Conservation (phyloP, 2,329 filamentous ascomycete genomes). For the Hypoxylon sp. region DNA sequence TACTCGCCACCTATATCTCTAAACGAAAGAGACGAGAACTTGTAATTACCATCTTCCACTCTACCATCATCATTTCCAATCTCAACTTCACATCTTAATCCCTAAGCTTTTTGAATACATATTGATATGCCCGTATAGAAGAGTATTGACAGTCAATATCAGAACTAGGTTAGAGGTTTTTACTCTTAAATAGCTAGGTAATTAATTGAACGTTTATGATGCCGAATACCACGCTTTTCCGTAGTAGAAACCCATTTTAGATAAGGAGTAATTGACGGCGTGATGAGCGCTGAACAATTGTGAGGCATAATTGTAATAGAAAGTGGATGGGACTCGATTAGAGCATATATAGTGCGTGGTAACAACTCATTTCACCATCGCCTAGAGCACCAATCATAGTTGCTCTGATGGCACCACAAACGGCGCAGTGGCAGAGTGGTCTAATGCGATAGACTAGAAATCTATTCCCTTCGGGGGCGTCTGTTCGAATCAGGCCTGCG, state of each 20-base stretch:
- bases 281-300: neutral
- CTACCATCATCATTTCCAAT: no score
- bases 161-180: neutral
- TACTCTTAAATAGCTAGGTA: no score
- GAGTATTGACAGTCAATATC: neutral
- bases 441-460: conserved; percentile 24
- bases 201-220: no score
- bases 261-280: neutral
- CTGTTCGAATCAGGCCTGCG: conserved; percentile 28
- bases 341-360: neutral
- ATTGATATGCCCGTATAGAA: neutral
- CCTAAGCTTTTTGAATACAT: neutral
- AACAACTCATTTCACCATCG: neutral
- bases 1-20: no score
- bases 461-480: conserved; percentile 23
- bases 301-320: neutral
- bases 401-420: neutral
- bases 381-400: neutral
- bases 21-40: no score
- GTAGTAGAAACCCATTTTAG: no score
- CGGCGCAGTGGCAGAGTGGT: conserved; percentile 25
- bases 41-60: no score
- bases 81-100: no score
- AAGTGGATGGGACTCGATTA: neutral
- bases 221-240: no score